These are phyloP conservation scores for Verticillium nonalfalfae DNA, from an alignment of 2,329 filamentous ascomycete species.

Conservation along the genomic window DNA sequence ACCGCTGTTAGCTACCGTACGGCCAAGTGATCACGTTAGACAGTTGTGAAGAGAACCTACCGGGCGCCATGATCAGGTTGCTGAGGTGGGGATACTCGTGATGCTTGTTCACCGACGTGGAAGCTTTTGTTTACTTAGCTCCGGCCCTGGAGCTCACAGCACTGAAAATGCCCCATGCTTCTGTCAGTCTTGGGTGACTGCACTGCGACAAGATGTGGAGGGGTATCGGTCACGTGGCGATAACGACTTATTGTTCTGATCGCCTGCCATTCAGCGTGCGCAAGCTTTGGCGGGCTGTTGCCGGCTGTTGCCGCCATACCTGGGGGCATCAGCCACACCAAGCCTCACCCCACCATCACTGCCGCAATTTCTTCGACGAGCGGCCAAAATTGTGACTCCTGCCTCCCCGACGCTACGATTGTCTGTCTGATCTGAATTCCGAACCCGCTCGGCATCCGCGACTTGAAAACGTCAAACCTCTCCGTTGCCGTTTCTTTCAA, in stretches of 20 bases:
- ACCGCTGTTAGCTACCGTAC: not conserved
- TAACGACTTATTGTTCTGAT: not conserved
- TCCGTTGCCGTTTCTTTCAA: not conserved
- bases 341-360: conserved; percentile 6
- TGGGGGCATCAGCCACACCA: not conserved
- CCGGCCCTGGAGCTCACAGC: not conserved
- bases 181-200: no score
- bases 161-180: not conserved
- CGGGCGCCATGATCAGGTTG: not conserved
- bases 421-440: not conserved
- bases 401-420: not conserved
- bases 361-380: conserved; percentile 3
- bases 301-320: not conserved
- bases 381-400: conserved; percentile 5
- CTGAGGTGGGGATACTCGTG: not conserved
- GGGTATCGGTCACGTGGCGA: conserved; percentile 3
- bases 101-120: not conserved
- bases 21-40: not conserved
- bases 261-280: not conserved
- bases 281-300: not conserved
- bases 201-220: not conserved
- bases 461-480: not conserved
- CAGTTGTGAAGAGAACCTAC: not conserved
- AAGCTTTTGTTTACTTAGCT: conserved; percentile 3
- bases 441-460: not conserved